Base-by-base conservation (phyloP, 2,329 filamentous ascomycete species). In the Scedosporium aurantiacum region DNA sequence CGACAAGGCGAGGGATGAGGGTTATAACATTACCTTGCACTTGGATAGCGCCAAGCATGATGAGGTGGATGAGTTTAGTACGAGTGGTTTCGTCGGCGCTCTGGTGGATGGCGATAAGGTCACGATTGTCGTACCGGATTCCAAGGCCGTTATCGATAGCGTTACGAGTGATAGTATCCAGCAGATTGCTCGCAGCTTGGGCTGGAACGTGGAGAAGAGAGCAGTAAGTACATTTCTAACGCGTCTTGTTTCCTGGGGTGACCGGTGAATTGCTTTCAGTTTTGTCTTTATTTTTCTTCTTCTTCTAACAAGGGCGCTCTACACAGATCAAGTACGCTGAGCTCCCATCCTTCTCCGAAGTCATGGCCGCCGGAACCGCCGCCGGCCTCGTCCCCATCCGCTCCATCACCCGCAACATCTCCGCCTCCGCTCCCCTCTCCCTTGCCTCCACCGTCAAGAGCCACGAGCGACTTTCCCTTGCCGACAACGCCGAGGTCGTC, bases 11-110 rank as follows among this genome's bases (percentile, higher is more conserved):
- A 79, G 87, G 62, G 77, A 79, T 18, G 83, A 90, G 63, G 93
- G 93, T 37, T 97, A 83, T 70, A 92, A 90, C n/a, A 97, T 97
- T 70, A 97, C 93, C 1, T 79, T 97, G 69, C 93, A 97, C 72
- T 78, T 97, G 61, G 94, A 97, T 75, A 94, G 89, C 72, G 86
- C 86, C 69, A 89, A 84, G 8, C 83, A 92, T 67, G 87, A 84
- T 63, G 91, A 95, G 72, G 84, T 99, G 64, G 93, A 99, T 70
- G 93, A 99, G 79, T 99, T 97, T 72, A 94, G 89, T 66, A 97
- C 94, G 0, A 92, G 88, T 65, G 93, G 91, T 0, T 97, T 99
- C 73, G 88, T 97, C 65, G 94, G 91, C 3, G 88, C 90, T 5
- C 79, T 82, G 66, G 80, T 81, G 61, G 79, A 79, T 2, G 73